phyloP scores from a whole-genome alignment of 257 asterid species.

The Nicotiana tabacum region DNA sequence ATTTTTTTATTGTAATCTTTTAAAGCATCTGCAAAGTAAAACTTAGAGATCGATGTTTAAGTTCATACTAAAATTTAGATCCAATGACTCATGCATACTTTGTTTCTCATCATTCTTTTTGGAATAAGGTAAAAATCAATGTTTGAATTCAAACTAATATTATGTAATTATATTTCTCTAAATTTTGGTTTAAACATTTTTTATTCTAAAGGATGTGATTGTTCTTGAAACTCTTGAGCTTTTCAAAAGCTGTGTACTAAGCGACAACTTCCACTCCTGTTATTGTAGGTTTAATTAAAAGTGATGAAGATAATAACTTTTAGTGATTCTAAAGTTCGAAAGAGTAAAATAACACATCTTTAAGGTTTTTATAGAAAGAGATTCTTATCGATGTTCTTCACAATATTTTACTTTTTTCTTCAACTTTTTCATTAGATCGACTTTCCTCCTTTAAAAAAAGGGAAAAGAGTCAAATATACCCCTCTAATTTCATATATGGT shows the following conservation, averaged over 20 bases:
- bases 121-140: no score
- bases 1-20: no score
- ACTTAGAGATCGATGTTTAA: no score
- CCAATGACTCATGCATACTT: no score
- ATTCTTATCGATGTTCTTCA: slow-evolving; percentile 9
- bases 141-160: not conserved
- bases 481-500: no score
- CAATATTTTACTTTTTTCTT: not conserved
- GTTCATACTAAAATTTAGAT: no score
- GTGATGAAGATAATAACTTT: slow-evolving; percentile 35
- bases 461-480: no score
- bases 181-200: not conserved
- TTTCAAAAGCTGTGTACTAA: not conserved
- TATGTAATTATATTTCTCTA: not conserved
- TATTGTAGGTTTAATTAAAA: slow-evolving; percentile 23
- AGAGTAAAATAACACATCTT: slow-evolving; percentile 15
- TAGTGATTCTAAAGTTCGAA: slow-evolving; percentile 36
- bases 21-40: no score
- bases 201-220: not conserved
- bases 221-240: not conserved
- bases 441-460: not conserved
- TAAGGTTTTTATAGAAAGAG: slow-evolving; percentile 10
- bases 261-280: not conserved
- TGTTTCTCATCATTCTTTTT: no score
- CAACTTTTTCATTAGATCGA: not conserved